Base-by-base conservation (phyloP, 2,329 filamentous ascomycete genomes). In the Alternaria brassicae region DNA sequence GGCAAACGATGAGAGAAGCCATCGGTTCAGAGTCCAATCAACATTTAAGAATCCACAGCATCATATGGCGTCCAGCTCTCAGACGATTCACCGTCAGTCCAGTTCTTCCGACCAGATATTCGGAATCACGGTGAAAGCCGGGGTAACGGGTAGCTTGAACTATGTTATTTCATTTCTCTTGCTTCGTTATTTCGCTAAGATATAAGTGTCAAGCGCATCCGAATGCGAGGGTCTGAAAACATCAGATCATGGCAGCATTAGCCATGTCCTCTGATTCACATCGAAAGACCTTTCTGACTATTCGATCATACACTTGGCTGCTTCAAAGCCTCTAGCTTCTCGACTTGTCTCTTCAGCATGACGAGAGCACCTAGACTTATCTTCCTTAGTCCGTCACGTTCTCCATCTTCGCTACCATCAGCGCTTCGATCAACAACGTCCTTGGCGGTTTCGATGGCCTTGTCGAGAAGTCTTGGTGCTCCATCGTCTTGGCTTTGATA, bases 361-460 rank as follows among this genome's bases (percentile, higher is more conserved):
- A 81, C 77, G 48, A 80, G 63, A 19, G 82, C 83, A 19, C 83
- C 83, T 13, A 79, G 75, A 52, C 81, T 84, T 58, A 85, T 78
- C 19, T 74, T 77, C 7, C 77, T 74, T n/a, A 84, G 60, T 0
- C 83, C 83, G 65, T 83, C 81, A 1, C 75, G 69, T 58, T 77
- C 68, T 1, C 66, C 65, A 19, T 72, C 66, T 9, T 68, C 63
- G 9, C 60, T 59, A 2, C 66, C 67, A 21, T 68, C 62, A 21
- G 69, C 74, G 53, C 80, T 83, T 37, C 70, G 67, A 55, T 71
- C 67, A 13, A 84, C 67, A 6, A 83, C 77, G 0, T 73, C 75
- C 47, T 78, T 79, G 3, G 80, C 78, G 3, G 77, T 77, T 19
- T 72, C 65, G 9, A 84, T 79, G 0, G 81, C 80, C 59, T 78